Conservation (phyloP, 768 basidiomycete genomes). For the Lepiota brunneoincarnata region DNA sequence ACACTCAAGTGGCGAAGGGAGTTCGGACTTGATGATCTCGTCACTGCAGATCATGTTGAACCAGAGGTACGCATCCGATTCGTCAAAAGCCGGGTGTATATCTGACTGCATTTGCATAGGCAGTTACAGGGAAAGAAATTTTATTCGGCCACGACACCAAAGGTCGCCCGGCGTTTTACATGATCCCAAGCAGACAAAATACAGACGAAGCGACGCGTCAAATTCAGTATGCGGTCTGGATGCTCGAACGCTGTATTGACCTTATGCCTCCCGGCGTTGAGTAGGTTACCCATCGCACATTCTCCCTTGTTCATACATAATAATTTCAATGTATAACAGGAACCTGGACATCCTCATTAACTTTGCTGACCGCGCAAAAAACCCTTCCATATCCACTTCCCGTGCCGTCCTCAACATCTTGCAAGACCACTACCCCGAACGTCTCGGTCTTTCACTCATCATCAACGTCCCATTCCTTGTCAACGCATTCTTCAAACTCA, state of each 20-base stretch:
- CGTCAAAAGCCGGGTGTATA: not conserved
- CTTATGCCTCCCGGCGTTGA: constrained; percentile 82
- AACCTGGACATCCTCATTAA: constrained; percentile 72
- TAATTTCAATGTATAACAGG: constrained; percentile 31
- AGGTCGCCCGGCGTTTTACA: constrained; percentile 67
- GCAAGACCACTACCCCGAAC: constrained; percentile 84
- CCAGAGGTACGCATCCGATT: constrained; percentile 55
- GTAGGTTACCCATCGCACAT: constrained; percentile 36
- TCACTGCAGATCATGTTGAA: constrained; percentile 64
- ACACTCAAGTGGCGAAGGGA: constrained; percentile 30
- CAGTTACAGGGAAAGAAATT: constrained; percentile 79
- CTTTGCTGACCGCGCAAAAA: constrained; percentile 72
- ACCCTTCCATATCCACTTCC: constrained; percentile 39
- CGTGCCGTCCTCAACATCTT: constrained; percentile 59
- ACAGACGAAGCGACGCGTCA: constrained; percentile 67
- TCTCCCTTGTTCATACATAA: not conserved
- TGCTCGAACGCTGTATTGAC: constrained; percentile 73
- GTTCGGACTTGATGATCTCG: constrained; percentile 63
- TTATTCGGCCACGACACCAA: constrained; percentile 71
- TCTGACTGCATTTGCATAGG: constrained; percentile 33
- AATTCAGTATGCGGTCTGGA: constrained; percentile 72
- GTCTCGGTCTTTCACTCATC: constrained; percentile 72
- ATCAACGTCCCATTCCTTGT: constrained; percentile 81
- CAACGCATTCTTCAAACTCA: constrained; percentile 72
- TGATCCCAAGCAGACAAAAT: constrained; percentile 72